Evolutionary conservation across 2,329 filamentous ascomycete species (phyloP).

Genomic region (Boeremia lycopersici): DNA sequence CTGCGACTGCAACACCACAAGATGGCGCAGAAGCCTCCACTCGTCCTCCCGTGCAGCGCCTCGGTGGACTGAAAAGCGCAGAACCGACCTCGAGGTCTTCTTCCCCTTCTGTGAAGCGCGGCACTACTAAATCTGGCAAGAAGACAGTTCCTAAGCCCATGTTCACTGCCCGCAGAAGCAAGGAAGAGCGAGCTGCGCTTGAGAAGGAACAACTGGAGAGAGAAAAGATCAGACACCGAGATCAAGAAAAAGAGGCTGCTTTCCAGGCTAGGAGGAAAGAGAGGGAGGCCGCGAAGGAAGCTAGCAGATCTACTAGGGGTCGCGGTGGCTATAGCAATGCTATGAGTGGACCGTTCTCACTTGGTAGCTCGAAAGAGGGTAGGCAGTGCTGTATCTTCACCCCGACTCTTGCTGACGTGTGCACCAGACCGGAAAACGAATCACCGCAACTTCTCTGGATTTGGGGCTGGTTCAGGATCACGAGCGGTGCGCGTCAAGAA

Average conservation of each 20-base stretch:
- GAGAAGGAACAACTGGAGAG: conserved; percentile 49
- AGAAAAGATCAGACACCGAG: conserved; percentile 45
- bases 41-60: conserved; percentile 33
- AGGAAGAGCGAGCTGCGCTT: conserved; percentile 52
- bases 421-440: conserved; percentile 30
- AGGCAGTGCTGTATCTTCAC: conserved; percentile 1
- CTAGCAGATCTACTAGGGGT: conserved; percentile 35
- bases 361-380: conserved; percentile 37
- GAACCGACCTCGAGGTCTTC: conserved; percentile 39
- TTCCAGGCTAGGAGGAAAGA: conserved; percentile 20
- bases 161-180: conserved; percentile 53
- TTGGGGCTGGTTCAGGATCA: conserved; percentile 37
- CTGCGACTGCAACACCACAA: conserved; percentile 21
- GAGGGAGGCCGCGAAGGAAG: conserved; percentile 26
- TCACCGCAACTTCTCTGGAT: conserved; percentile 29
- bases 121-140: conserved; percentile 35
- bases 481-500: conserved; percentile 40
- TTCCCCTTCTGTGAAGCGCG: conserved; percentile 38
- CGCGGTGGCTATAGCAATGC: conserved; percentile 52
- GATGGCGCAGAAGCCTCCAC: conserved; percentile 25
- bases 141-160: conserved; percentile 46
- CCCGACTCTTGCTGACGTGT: conserved; percentile 7
- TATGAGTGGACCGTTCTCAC: conserved; percentile 52
- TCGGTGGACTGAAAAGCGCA: conserved; percentile 37
- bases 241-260: conserved; percentile 35